These are phyloP conservation scores for Phaeodactylum tricornutum DNA, from an alignment of 108 stramenopile genomes.

Conservation along the genomic window DNA sequence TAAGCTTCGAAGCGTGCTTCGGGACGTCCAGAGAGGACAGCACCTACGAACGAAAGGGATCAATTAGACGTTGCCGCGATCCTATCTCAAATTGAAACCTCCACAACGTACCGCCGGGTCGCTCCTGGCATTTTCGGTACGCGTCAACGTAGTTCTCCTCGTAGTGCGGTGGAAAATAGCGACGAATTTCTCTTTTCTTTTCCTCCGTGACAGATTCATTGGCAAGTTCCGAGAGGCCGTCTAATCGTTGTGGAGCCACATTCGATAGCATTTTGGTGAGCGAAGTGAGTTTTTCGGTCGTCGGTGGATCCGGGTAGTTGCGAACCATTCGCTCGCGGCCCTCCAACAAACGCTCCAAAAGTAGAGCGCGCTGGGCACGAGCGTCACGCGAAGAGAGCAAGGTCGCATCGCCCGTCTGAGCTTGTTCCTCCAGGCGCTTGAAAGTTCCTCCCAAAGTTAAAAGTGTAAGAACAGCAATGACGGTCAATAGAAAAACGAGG, in stretches of 20 bases:
- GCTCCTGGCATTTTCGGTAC: slow-evolving; percentile 73
- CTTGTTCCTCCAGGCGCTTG: slow-evolving; percentile 61
- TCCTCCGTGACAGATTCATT: slow-evolving; percentile 4
- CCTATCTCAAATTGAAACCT: too few species aligned
- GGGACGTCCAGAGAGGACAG: slow-evolving; percentile 51
- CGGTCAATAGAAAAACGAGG: slow-evolving; percentile 51
- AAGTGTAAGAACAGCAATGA: slow-evolving; percentile 49
- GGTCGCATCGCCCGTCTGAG: slow-evolving; percentile 32
- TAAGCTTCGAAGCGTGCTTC: slow-evolving; percentile 77
- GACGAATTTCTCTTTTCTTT: slow-evolving; percentile 3
- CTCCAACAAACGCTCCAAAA: slow-evolving; percentile 63
- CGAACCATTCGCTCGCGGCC: slow-evolving; percentile 49
- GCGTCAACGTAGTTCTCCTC: slow-evolving; percentile 54
- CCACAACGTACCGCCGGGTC: slow-evolving; percentile 76
- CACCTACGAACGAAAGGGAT: slow-evolving; percentile 23
- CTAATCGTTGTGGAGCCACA: slow-evolving; percentile 17
- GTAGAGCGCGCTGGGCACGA: slow-evolving; percentile 44
- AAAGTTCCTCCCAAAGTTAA: slow-evolving; percentile 66
- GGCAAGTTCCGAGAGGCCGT: slow-evolving; percentile 5
- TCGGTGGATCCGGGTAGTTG: slow-evolving; percentile 21
- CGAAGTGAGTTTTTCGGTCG: slow-evolving; percentile 13
- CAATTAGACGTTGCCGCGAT: too few species aligned
- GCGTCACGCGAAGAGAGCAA: slow-evolving; percentile 36
- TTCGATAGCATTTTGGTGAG: slow-evolving; percentile 41
- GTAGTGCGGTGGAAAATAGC: slow-evolving; percentile 23